Conservation (phyloP, 495 filamentous ascomycete genomes). For the Daldinia vernicosa region DNA sequence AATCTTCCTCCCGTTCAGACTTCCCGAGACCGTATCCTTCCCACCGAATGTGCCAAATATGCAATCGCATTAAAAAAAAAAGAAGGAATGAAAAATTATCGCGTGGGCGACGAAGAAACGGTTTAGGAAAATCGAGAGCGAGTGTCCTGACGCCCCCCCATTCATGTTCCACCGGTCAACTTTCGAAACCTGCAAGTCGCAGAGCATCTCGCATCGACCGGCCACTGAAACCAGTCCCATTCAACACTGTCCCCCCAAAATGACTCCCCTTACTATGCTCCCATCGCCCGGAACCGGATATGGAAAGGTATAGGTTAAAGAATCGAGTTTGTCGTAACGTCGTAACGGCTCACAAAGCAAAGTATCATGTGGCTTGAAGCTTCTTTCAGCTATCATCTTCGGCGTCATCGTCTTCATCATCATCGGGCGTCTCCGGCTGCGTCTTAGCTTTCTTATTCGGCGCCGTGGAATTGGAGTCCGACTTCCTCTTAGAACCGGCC, state of each 20-base stretch:
- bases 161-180: conserved; percentile 32
- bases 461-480: conserved; percentile 53
- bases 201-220: conserved; percentile 26
- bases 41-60: conserved; percentile 42
- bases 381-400: conserved; percentile 52
- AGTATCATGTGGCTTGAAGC: conserved; percentile 20
- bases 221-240: conserved; percentile 33
- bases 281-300: conserved; percentile 44
- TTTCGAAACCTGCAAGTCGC: conserved; percentile 33
- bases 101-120: conserved; percentile 47
- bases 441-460: conserved; percentile 66
- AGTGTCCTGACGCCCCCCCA: conserved; percentile 48
- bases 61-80: conserved; percentile 39
- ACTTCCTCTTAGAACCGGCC: conserved; percentile 55
- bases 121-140: conserved; percentile 49
- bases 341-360: conserved; percentile 48
- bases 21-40: conserved; percentile 36
- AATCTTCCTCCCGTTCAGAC: conserved; percentile 46
- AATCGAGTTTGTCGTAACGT: conserved; percentile 48
- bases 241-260: conserved; percentile 39
- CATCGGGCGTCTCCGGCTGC: conserved; percentile 54
- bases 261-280: conserved; percentile 48
- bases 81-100: conserved; percentile 37
- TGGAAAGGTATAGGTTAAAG: conserved; percentile 45
- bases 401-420: conserved; percentile 63